Evolutionary conservation across 306 rosid species (phyloP).

Genomic region (Senna siamea): DNA sequence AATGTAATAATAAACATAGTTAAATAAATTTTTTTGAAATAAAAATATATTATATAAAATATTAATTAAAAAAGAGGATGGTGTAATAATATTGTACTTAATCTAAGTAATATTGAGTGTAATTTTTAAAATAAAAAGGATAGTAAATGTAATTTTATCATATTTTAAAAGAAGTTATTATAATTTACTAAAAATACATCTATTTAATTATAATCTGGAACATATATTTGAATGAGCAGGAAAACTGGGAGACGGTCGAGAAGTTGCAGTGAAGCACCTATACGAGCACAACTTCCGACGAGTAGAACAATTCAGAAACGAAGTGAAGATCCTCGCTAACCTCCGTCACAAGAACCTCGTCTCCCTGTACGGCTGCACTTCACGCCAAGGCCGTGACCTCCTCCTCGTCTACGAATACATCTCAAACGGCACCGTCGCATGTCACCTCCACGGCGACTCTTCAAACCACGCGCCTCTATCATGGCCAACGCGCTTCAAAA

Average conservation of each 20-base stretch:
- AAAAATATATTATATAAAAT: too few relatives aligned
- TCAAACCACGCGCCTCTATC: slow-evolving; percentile 35
- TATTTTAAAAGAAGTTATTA: too few relatives aligned
- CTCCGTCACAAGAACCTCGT: slow-evolving; percentile 65
- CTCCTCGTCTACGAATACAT: slow-evolving; percentile 70
- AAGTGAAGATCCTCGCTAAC: slow-evolving; percentile 57
- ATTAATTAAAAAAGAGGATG: too few relatives aligned
- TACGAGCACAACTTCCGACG: slow-evolving; percentile 57
- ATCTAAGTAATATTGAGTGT: too few relatives aligned
- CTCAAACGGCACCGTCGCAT: slow-evolving; percentile 53
- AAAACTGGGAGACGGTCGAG: slow-evolving; percentile 72
- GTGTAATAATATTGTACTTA: too few relatives aligned
- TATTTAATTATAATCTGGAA: too few relatives aligned
- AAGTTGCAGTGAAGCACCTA: slow-evolving; percentile 73
- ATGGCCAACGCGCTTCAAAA: slow-evolving; percentile 60
- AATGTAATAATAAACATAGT: too few relatives aligned
- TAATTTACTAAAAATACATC: too few relatives aligned
- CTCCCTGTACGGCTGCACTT: slow-evolving; percentile 72
- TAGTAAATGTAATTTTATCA: too few relatives aligned
- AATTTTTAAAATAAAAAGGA: too few relatives aligned
- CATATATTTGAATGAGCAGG: slow-evolving; percentile 44
- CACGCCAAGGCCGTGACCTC: slow-evolving; percentile 55
- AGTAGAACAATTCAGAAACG: slow-evolving; percentile 66
- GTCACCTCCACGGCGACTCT: slow-evolving; percentile 61
- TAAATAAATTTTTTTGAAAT: too few relatives aligned